Percentiles rank a stretch among this genome's conserved stretches.
These are phyloP conservation scores for Eucalyptus sp. DNA, from an alignment of 345 rosid species.

Conservation along the genomic window DNA sequence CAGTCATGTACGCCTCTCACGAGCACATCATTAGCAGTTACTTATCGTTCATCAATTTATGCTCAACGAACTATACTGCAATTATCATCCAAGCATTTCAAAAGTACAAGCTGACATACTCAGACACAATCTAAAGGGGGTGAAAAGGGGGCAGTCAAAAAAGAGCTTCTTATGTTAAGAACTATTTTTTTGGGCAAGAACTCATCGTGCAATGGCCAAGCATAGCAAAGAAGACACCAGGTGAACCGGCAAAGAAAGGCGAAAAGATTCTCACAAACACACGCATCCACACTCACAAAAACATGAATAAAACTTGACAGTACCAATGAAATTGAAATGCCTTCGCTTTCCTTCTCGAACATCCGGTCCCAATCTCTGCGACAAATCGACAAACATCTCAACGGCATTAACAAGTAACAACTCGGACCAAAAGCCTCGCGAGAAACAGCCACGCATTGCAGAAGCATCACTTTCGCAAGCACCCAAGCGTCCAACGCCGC, in stretches of 20 bases:
- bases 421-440: background rate
- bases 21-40: background rate
- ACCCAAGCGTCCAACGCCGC: constrained; percentile 57
- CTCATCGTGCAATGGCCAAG: background rate
- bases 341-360: constrained; percentile 79
- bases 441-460: background rate
- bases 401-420: background rate
- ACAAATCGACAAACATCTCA: constrained; percentile 41
- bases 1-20: background rate
- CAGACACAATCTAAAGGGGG: background rate
- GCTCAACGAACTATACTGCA: background rate
- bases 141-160: background rate
- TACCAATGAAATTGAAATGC: constrained; percentile 71
- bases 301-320: background rate
- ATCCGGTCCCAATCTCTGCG: constrained; percentile 67
- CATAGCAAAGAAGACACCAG: background rate
- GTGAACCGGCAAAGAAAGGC: background rate
- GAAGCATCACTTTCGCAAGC: constrained; percentile 54
- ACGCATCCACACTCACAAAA: background rate
- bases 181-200: background rate
- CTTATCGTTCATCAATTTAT: background rate
- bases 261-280: background rate
- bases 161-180: background rate
- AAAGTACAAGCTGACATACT: background rate
- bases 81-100: background rate